Evolutionary conservation across 768 basidiomycete genomes (phyloP).

Genomic region (Chlorophyllum brunneum): DNA sequence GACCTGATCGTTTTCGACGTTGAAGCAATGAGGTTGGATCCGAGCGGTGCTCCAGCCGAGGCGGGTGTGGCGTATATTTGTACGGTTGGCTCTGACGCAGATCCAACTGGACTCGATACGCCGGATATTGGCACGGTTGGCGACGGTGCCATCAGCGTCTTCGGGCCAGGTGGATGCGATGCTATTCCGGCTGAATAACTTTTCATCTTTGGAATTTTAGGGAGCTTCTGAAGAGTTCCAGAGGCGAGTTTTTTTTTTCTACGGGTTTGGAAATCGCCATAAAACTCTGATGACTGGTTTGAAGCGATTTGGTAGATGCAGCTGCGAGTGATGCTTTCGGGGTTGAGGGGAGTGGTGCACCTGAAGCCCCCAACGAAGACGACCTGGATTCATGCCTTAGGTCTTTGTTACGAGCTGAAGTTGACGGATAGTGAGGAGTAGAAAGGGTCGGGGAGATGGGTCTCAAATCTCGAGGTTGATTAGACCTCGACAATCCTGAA

Average conservation of each 20-base stretch:
- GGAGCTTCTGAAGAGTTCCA: not conserved
- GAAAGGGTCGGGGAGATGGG: too few species aligned
- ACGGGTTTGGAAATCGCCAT: not conserved
- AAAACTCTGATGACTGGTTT: not conserved
- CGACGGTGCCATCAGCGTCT: not conserved
- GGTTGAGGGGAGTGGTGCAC: not conserved
- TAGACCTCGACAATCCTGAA: not conserved
- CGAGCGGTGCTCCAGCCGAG: too few species aligned
- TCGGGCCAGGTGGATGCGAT: not conserved
- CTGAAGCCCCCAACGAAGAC: not conserved
- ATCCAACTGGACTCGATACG: not conserved
- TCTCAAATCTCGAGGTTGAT: too few species aligned
- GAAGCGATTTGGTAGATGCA: not conserved
- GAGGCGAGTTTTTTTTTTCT: not conserved
- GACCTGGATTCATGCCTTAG: not conserved
- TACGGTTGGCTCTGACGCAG: not conserved
- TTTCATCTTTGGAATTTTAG: slow-evolving; percentile 1
- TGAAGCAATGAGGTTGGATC: not conserved
- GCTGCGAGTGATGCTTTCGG: not conserved
- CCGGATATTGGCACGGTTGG: too few species aligned
- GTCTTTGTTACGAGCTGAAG: not conserved
- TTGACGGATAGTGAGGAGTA: not conserved
- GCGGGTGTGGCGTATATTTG: not conserved
- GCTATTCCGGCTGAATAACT: not conserved
- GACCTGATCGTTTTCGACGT: not conserved